Evolutionary conservation across 305 asterid genomes (phyloP).

Genomic region (Fraxinus nigra): DNA sequence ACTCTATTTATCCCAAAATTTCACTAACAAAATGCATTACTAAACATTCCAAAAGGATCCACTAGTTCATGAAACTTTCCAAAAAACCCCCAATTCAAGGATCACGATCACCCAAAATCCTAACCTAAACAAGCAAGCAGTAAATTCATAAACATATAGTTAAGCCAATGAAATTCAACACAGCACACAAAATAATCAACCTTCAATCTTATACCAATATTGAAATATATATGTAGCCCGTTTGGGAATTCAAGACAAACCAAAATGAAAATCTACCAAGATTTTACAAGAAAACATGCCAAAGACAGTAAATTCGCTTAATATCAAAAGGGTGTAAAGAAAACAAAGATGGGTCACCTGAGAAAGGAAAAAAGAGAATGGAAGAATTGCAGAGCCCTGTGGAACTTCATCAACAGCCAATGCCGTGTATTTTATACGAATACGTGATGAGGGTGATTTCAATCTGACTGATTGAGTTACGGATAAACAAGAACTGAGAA

Average conservation of each 20-base stretch:
- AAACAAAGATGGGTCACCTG: constrained; percentile 31
- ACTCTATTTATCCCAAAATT: background rate
- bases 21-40: constrained; percentile 14
- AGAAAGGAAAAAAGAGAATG: constrained; percentile 7
- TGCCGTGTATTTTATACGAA: background rate
- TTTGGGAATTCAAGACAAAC: constrained; percentile 24
- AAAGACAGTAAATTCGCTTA: constrained; percentile 15
- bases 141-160: constrained; percentile 18
- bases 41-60: background rate
- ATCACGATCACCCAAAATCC: constrained; percentile 21
- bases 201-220: constrained; percentile 9
- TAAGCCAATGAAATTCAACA: constrained; percentile 21
- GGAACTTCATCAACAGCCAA: constrained; percentile 23
- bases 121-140: constrained; percentile 25
- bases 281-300: constrained; percentile 13
- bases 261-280: constrained; percentile 23
- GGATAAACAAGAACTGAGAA: constrained; percentile 2
- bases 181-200: constrained; percentile 9
- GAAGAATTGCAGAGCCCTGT: constrained; percentile 37
- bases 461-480: constrained; percentile 10
- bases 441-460: constrained; percentile 12
- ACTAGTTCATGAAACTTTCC: constrained; percentile 19
- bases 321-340: constrained; percentile 13
- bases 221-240: constrained; percentile 10
- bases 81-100: constrained; percentile 35